Evolutionary conservation across 1,284 basidiomycete genomes (phyloP), one percentile per base, ranked within the genome.

Genomic region (Marasmius fiardii): DNA sequence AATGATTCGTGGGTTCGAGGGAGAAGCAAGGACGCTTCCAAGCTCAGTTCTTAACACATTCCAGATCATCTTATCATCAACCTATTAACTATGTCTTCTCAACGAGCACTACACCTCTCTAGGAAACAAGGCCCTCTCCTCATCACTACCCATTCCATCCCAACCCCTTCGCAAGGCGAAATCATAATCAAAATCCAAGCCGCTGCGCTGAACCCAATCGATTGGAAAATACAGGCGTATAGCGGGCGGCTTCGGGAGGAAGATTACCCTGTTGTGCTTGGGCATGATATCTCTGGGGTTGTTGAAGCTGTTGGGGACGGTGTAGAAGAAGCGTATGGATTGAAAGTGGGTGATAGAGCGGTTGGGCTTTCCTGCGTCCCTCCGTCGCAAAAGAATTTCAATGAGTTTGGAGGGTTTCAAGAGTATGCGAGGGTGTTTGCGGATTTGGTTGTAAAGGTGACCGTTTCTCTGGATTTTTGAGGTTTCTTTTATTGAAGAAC

Each of bases 171-270:
- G 35, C 39, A 8, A 18, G 39, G 16, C 2, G 39, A 41, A 20
- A 2, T 41, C 5, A 75, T 88, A 10, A 75, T 90, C 56, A 80
- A 81, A 62, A 74, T 89, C 6, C 74, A 79, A 43, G 83, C 86
- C 2, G 85, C 77, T 0, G 85, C 85, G 1, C 71, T 90, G 41
- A 91, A 91, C 64, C 88, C 87, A 0, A 74, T 84, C 39, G 39
- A 41, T n/a, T 41, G 39, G 39, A 41, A 41, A 41, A 41, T 41
- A 16, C 16, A 41, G 14, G n/a, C 16, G 16, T 14, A 7, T n/a
- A 16, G 39, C 2, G n/a, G 12, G 12, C 39, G 16, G 6, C 16
- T 41, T 20, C 7, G 7, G n/a, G 16, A 41, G 7, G 8, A 41
- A 16, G 12, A 37, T 11, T 41, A 41, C 39, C 39, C 39, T 41